phyloP scores from a whole-genome alignment of 257 asterid species.

The Lavandula angustifolia region DNA sequence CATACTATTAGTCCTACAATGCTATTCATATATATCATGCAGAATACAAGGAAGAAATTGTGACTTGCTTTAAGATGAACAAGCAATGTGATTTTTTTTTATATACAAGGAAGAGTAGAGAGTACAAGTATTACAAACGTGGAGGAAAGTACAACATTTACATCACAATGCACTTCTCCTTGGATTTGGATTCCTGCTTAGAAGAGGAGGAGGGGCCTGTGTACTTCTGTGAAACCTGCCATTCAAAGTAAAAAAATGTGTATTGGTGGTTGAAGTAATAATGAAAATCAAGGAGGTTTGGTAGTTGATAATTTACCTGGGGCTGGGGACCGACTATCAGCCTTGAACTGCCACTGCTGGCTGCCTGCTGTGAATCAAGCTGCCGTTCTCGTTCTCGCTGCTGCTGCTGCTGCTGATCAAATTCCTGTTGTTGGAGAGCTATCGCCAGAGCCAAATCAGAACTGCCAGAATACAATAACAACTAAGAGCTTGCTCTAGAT shows the following conservation, averaged over 20 bases:
- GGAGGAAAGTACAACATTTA: slow-evolving; percentile 31
- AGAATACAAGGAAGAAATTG: no score
- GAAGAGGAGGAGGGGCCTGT: slow-evolving; percentile 37
- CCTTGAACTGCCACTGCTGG: slow-evolving; percentile 50
- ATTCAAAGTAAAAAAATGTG: background rate
- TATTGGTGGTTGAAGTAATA: no score
- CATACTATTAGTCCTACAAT: no score
- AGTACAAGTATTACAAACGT: slow-evolving; percentile 22
- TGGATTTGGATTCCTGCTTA: slow-evolving; percentile 68
- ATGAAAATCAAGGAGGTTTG: no score
- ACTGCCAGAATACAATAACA: slow-evolving; percentile 47
- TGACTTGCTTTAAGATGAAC: no score
- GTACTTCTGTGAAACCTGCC: slow-evolving; percentile 64
- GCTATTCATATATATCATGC: no score
- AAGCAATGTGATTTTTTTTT: slow-evolving; percentile 16
- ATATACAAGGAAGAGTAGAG: slow-evolving; percentile 25
- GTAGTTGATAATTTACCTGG: slow-evolving; percentile 45
- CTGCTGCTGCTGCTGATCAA: slow-evolving; percentile 62
- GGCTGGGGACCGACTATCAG: slow-evolving; percentile 90
- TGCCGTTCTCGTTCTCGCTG: slow-evolving; percentile 34
- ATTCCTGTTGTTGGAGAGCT: slow-evolving; percentile 96
- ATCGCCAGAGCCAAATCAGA: slow-evolving; percentile 88
- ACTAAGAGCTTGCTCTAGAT: background rate
- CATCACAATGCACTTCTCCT: slow-evolving; percentile 76
- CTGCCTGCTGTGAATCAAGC: slow-evolving; percentile 48